These are phyloP conservation scores for Xylaria arbuscula DNA, from an alignment of 2,329 filamentous ascomycete genomes.

Conservation along the genomic window DNA sequence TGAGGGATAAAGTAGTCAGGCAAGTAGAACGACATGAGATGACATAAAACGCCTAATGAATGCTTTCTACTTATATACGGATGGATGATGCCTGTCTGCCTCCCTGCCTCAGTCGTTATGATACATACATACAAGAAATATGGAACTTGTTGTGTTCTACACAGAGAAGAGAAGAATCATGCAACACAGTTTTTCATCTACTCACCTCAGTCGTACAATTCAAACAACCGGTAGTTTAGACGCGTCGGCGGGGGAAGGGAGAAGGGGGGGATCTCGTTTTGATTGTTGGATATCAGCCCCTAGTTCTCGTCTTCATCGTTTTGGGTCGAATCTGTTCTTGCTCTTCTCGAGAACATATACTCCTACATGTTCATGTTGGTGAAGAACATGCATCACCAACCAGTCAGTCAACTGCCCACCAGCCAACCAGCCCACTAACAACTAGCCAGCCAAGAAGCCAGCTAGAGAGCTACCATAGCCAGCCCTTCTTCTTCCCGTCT, in stretches of 20 bases:
- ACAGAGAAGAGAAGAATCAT: background rate
- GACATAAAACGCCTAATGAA: constrained; percentile 20
- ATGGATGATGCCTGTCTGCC: constrained; percentile 11
- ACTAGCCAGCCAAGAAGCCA: too few species aligned
- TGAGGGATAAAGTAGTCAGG: too few species aligned
- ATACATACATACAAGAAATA: constrained; percentile 12
- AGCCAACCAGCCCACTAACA: too few species aligned
- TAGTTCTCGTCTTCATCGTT: too few species aligned
- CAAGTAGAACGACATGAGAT: constrained; percentile 20
- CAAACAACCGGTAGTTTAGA: background rate
- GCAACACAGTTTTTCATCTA: background rate
- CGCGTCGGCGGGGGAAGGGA: too few species aligned
- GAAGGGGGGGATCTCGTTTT: too few species aligned
- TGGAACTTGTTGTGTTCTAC: too few species aligned
- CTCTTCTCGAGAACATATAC: too few species aligned
- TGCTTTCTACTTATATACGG: constrained; percentile 24
- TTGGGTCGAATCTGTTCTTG: too few species aligned
- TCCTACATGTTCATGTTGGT: background rate
- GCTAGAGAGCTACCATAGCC: constrained; percentile 44
- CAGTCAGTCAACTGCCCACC: constrained; percentile 43
- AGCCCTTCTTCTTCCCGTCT: constrained; percentile 59
- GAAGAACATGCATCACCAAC: background rate
- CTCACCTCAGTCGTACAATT: background rate
- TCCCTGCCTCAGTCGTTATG: constrained; percentile 7
- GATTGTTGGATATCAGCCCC: too few species aligned